Evolutionary conservation across 306 rosid species (phyloP).

Genomic region (Trifolium subterraneum): DNA sequence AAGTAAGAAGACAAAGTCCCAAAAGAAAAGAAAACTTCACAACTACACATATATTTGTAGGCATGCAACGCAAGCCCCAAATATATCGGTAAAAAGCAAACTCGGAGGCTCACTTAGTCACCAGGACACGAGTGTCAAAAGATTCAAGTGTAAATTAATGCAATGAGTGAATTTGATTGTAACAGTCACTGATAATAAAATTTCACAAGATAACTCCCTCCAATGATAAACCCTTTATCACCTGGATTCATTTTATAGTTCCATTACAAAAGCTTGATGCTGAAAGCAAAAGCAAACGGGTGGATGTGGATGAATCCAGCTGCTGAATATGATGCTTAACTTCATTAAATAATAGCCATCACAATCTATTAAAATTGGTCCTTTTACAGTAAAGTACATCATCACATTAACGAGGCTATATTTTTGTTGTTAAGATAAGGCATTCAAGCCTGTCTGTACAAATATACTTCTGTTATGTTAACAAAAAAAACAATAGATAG

Average conservation of each 20-base stretch:
- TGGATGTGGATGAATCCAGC: background rate
- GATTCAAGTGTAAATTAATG: too few relatives aligned
- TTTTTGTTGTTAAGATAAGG: conserved; percentile 35
- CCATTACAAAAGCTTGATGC: background rate
- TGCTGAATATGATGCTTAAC: background rate
- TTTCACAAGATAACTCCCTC: too few relatives aligned
- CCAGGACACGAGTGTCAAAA: too few relatives aligned
- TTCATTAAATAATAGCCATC: conserved; percentile 1
- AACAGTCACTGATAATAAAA: background rate
- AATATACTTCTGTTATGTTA: conserved; percentile 34
- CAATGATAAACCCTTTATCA: background rate
- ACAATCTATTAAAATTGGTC: conserved; percentile 13
- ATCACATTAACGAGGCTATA: conserved; percentile 20
- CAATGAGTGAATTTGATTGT: background rate
- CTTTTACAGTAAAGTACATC: conserved; percentile 27
- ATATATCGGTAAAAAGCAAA: too few relatives aligned
- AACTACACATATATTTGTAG: too few relatives aligned
- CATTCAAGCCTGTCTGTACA: conserved; percentile 56
- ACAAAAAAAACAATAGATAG: conserved; percentile 11
- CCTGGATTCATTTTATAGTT: background rate
- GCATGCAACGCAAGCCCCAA: too few relatives aligned
- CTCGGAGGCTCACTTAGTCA: too few relatives aligned
- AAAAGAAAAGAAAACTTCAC: too few relatives aligned
- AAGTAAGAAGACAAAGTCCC: too few relatives aligned
- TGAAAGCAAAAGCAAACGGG: background rate